Evolutionary conservation across 225 moss, liverwort and hornwort species (phyloP).

Genomic region (Asterella californica): DNA sequence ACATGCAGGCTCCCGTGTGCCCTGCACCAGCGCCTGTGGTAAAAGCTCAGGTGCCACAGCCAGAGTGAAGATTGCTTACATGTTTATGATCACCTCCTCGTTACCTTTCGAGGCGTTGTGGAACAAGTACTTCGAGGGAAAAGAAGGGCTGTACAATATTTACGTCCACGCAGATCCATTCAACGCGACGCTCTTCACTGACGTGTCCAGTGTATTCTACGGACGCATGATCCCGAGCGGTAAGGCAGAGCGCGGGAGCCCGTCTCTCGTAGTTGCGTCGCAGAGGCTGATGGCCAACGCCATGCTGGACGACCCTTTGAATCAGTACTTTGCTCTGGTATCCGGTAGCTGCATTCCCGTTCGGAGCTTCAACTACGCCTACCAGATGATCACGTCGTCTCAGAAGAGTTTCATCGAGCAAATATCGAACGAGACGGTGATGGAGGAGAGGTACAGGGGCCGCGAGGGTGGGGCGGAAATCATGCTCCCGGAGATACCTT

Average conservation of each 20-base stretch:
- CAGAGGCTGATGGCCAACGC: conserved; percentile 47
- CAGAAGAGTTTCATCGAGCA: conserved; percentile 44
- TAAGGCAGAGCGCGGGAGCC: conserved; percentile 37
- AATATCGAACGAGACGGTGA: conserved; percentile 35
- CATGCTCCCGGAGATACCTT: conserved; percentile 41
- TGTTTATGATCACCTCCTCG: conserved; percentile 47
- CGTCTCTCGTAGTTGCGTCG: conserved; percentile 41
- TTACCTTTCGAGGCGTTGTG: conserved; percentile 47
- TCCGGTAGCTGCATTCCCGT: conserved; percentile 47
- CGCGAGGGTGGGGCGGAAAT: conserved; percentile 35
- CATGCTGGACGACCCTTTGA: conserved; percentile 46
- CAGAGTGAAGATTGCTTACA: conserved; percentile 40
- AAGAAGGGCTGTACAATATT: conserved; percentile 42
- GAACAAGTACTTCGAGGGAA: conserved; percentile 42
- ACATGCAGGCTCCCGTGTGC: conserved; percentile 8
- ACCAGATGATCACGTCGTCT: conserved; percentile 31
- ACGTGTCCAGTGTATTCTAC: conserved; percentile 22
- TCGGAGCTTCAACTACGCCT: conserved; percentile 39
- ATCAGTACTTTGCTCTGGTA: conserved; percentile 39
- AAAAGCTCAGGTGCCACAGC: not conserved
- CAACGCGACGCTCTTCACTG: conserved; percentile 24
- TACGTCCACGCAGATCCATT: conserved; percentile 52
- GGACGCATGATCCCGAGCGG: conserved; percentile 40
- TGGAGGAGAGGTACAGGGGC: conserved; percentile 47
- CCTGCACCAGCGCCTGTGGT: conserved; percentile 25